Base-by-base conservation (phyloP, 441 rosid species). In the Brassica balearica region DNA sequence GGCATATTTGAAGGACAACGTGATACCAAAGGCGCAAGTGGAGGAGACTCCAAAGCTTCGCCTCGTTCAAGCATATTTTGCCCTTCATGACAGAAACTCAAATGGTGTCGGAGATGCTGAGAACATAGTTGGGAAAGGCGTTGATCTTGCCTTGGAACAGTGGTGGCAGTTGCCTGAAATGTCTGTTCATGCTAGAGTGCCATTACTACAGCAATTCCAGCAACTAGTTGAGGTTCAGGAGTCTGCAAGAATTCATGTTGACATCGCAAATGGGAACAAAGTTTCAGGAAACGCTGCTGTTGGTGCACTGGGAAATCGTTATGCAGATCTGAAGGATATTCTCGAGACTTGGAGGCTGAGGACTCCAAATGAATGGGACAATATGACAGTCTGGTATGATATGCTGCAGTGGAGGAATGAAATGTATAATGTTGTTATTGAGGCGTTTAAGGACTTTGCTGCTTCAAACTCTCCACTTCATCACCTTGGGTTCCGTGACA, bases 141-240 rank as follows among this genome's bases (percentile, higher is more conserved):
- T 94, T 78, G 98, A 96, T 85, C 98, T 93, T 86, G 97, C 98
- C 67, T 83, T 96, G 72, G 97, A 92, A 72, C 95, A 93, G 76
- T 96, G 99, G 98, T 96, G 99, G 98, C 98, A 93, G 86, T 87
- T 96, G 87, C 99, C 99, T 79, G 99, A 96, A 85, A 90, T 96
- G 97, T 94, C 96, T 58, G 96, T 92, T 80, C 99, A 92, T 84
- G 90, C 98, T 46, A 94, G 95, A 87, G 87, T 96, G 85, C 98
- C 98, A 69, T 90, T 96, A 77, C 81, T 96, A 82, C 98, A 93
- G 91, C 98, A 96, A 84, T 96, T 96, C 85, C 99, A 96, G 82
- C 98, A 96, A 85, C 83, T 96, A 65, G 98, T 94, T 80, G 99
- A 96, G 87, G 98, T 94, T 81, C 98, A 96, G 83, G 99, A 96